These are phyloP conservation scores for Lachnellula cervina DNA, from an alignment of 2,329 filamentous ascomycete genomes.

Conservation along the genomic window DNA sequence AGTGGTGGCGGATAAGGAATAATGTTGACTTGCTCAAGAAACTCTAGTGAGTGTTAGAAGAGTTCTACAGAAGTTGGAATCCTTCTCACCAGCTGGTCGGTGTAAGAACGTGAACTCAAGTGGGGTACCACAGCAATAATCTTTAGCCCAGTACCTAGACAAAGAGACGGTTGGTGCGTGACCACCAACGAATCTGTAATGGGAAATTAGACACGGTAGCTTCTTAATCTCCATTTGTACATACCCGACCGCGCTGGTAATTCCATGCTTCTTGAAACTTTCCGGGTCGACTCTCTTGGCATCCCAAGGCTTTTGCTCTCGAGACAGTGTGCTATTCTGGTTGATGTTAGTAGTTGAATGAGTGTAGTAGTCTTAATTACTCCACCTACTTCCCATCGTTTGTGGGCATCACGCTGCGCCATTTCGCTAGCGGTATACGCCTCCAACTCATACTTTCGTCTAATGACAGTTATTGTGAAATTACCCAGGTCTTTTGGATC, in stretches of 20 bases:
- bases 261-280: constrained; percentile 8
- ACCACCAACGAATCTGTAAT: not conserved
- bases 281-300: not conserved
- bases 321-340: not conserved
- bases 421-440: not conserved
- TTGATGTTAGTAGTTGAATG: not conserved
- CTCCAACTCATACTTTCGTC: not conserved
- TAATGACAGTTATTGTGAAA: not conserved
- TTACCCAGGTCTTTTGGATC: not conserved
- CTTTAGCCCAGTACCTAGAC: not conserved
- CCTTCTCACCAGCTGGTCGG: constrained; percentile 4
- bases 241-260: not conserved
- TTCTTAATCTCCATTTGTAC: constrained; percentile 1
- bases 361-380: not conserved
- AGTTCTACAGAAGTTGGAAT: not conserved
- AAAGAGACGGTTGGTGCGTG: not conserved
- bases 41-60: not conserved
- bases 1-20: constrained; percentile 6
- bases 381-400: not conserved
- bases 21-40: not conserved
- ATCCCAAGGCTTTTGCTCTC: not conserved
- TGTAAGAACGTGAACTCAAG: constrained; percentile 1
- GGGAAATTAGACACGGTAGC: not conserved
- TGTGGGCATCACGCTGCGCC: not conserved
- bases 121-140: not conserved